These are phyloP conservation scores for Aspergillus unguis DNA, from an alignment of 2,329 filamentous ascomycete genomes.

Conservation along the genomic window DNA sequence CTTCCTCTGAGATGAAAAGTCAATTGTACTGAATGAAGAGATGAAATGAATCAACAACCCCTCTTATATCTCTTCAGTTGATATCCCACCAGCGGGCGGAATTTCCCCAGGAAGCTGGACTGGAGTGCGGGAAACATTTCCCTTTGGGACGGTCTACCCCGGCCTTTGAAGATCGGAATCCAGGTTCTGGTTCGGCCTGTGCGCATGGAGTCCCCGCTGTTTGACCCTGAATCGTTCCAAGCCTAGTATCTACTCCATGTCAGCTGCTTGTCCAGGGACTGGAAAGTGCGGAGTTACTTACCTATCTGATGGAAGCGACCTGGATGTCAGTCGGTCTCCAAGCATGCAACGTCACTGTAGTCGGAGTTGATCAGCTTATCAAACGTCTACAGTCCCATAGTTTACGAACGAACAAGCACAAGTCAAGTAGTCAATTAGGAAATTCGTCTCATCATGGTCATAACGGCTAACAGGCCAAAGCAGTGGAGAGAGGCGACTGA, in stretches of 20 bases:
- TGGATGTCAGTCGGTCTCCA: background rate
- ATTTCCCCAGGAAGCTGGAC: constrained; percentile 4
- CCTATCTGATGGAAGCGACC: background rate
- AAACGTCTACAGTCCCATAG: background rate
- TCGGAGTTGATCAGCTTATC: background rate
- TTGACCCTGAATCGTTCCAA: too few species aligned
- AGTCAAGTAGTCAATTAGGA: constrained; percentile 25
- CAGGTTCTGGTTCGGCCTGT: constrained; percentile 4
- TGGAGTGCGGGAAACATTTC: constrained; percentile 20
- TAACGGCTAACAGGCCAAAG: constrained; percentile 22
- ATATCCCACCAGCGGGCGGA: constrained; percentile 3
- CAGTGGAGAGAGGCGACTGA: constrained; percentile 10
- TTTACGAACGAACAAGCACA: background rate
- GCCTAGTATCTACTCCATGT: background rate
- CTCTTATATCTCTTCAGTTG: constrained; percentile 4
- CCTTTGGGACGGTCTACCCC: constrained; percentile 1
- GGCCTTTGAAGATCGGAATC: constrained; percentile 11
- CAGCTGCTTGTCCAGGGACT: background rate
- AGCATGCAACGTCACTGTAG: background rate
- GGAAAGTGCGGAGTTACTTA: constrained; percentile 2
- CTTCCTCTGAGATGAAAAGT: background rate
- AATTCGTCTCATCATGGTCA: constrained; percentile 40
- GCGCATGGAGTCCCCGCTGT: background rate
- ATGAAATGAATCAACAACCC: background rate
- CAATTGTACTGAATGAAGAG: too few species aligned